Evolutionary conservation across 768 basidiomycete genomes (phyloP), one percentile per base, ranked within the genome.

Genomic region (Lactifluus subvellereus): DNA sequence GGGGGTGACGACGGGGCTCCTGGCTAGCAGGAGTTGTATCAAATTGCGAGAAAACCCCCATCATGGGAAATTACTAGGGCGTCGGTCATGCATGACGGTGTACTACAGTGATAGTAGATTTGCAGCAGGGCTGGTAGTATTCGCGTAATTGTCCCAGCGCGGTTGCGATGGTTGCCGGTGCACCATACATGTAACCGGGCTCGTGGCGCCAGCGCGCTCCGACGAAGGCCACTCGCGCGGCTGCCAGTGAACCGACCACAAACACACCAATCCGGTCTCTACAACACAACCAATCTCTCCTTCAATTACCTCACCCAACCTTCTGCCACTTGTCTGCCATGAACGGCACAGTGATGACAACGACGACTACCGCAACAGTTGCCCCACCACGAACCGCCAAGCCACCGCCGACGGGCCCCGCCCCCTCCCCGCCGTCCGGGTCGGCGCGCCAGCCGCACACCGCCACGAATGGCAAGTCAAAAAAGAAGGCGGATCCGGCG

Each of bases 401-500:
- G 61, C 73, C 72, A 8, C 71, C 70, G 5, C 74, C 74, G 18
- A 66, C 72, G 13, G 70, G 72, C 22, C 74, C 72, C 51, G 69
- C 73, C n/a, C 72, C 74, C 30, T 40, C 42, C 33, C 63, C 63
- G 54, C 58, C 58, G 22, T 43, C 58, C 40, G 54, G 53, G 11
- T 84, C 85, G 61, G 81, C 84, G 38, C 87, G 86, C 60, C 76
- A 77, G 58, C 77, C 81, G 52, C 78, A 81, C 47, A 42, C 58
- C 4, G 42, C 38, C 38, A 18, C 54, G 38, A 65, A 64, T 22
- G 61, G 61, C 48, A 74, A 74, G 60, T 68, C 70, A 22, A 92
- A 90, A 84, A 88, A 86, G 78, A 88, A 87, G 74, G 80, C 78
- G 68, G 88, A 87, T 65, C 76, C 78, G 60, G 72, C 79, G 7